These are phyloP conservation scores for Phytopythium mirpurense DNA, from an alignment of 352 stramenopile species.

Conservation along the genomic window DNA sequence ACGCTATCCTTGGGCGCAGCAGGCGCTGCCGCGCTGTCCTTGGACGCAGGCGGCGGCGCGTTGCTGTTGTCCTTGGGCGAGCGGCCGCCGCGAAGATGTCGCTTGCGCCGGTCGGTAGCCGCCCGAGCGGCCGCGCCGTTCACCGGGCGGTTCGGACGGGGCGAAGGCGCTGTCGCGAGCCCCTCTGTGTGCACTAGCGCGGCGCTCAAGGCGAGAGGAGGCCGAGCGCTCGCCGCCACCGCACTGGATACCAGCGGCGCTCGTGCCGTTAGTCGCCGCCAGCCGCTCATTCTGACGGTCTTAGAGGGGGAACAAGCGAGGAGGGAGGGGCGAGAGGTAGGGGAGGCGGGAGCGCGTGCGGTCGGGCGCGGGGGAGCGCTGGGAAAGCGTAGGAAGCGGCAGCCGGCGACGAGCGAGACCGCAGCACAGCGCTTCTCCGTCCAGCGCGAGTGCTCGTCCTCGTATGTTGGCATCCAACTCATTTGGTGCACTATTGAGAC, in stretches of 20 bases:
- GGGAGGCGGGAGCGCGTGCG: no score
- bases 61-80: background rate
- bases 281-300: background rate
- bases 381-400: no score
- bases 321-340: no score
- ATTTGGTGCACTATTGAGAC: no score
- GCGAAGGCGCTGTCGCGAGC: background rate
- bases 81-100: slow-evolving; percentile 2
- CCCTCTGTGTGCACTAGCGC: slow-evolving; percentile 6
- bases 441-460: no score
- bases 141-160: background rate
- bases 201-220: background rate
- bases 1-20: no score
- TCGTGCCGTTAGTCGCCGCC: background rate
- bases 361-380: no score
- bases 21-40: background rate
- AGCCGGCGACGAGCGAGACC: no score
- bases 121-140: slow-evolving; percentile 2
- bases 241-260: background rate
- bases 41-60: no score
- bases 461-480: no score
- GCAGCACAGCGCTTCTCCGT: no score
- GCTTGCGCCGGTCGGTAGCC: slow-evolving; percentile 5
- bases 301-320: background rate
- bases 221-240: background rate